Conservation (phyloP, 306 rosid genomes). For the Cyamopsis tetragonoloba region DNA sequence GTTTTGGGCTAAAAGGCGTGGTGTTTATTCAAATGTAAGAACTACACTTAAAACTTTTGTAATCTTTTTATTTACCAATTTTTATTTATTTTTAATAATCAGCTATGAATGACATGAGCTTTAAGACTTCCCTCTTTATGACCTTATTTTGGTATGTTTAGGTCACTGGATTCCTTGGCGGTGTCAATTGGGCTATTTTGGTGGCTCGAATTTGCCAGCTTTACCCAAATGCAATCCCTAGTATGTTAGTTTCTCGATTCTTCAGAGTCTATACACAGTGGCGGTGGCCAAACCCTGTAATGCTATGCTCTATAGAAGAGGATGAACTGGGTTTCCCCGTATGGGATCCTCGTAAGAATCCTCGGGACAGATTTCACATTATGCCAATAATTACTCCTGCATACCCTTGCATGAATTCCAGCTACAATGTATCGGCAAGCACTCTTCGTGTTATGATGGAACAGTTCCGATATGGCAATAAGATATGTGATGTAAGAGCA, state of each 20-base stretch:
- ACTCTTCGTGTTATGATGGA: slow-evolving; percentile 97
- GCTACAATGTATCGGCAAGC: slow-evolving; percentile 93
- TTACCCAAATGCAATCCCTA: slow-evolving; percentile 96
- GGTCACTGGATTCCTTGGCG: slow-evolving; percentile 99
- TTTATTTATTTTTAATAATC: too few relatives aligned
- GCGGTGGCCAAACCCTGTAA: slow-evolving; percentile 99
- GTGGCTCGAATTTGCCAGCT: slow-evolving; percentile 96
- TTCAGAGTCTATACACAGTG: slow-evolving; percentile 97
- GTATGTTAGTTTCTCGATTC: slow-evolving; percentile 95
- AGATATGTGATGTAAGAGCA: slow-evolving; percentile 71
- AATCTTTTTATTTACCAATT: neutral
- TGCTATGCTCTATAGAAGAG: slow-evolving; percentile 90
- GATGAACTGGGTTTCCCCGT: slow-evolving; percentile 79
- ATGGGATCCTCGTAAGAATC: slow-evolving; percentile 97
- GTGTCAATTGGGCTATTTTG: slow-evolving; percentile 97
- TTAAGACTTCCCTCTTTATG: slow-evolving; percentile 3
- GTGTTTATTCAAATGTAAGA: slow-evolving; percentile 97
- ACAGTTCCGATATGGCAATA: slow-evolving; percentile 76
- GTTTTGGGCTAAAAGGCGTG: slow-evolving; percentile 96
- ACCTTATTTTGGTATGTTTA: slow-evolving; percentile 28
- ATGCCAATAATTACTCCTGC: slow-evolving; percentile 99
- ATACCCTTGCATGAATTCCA: slow-evolving; percentile 99
- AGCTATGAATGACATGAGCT: neutral
- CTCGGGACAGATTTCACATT: slow-evolving; percentile 74
- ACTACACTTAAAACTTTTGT: neutral